A percentile compares a stretch with the other conserved stretches of the same genome.
phyloP scores from a whole-genome alignment of 2,329 filamentous ascomycete genomes.

The Diplodia corticola region DNA sequence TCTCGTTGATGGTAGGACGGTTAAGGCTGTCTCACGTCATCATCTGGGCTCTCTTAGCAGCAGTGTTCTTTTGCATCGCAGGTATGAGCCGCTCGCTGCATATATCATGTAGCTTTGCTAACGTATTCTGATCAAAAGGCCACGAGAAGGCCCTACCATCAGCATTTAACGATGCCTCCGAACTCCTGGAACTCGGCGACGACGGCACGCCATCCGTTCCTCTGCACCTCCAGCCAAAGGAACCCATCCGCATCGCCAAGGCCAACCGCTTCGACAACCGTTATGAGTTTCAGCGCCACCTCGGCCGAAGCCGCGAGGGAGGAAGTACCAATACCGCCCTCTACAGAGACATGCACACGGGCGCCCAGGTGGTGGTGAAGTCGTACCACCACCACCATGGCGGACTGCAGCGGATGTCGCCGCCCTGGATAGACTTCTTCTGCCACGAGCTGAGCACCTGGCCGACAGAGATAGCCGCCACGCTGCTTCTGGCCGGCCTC shows the following conservation, averaged over 20 bases:
- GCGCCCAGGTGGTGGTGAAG: neutral
- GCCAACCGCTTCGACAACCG: slow-evolving; percentile 8
- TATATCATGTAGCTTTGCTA: neutral
- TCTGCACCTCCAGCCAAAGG: neutral
- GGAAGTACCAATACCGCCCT: neutral
- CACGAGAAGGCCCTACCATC: neutral
- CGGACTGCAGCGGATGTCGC: neutral
- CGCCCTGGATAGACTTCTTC: neutral
- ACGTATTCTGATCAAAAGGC: neutral
- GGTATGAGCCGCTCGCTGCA: neutral
- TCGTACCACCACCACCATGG: neutral
- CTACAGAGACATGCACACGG: slow-evolving; percentile 4
- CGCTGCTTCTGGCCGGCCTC: slow-evolving; percentile 28
- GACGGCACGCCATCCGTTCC: neutral
- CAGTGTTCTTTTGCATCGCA: neutral
- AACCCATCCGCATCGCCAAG: slow-evolving; percentile 3
- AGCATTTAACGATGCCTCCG: neutral
- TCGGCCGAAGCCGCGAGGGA: neutral
- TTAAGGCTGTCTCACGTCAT: neutral
- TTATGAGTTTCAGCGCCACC: neutral
- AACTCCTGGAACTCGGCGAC: neutral
- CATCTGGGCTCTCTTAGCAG: neutral
- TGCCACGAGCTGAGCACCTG: slow-evolving; percentile 23
- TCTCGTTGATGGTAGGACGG: neutral
- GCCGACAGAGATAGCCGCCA: slow-evolving; percentile 34